These are phyloP conservation scores for Corymbia calophylla DNA, from an alignment of 441 rosid species.

Conservation along the genomic window DNA sequence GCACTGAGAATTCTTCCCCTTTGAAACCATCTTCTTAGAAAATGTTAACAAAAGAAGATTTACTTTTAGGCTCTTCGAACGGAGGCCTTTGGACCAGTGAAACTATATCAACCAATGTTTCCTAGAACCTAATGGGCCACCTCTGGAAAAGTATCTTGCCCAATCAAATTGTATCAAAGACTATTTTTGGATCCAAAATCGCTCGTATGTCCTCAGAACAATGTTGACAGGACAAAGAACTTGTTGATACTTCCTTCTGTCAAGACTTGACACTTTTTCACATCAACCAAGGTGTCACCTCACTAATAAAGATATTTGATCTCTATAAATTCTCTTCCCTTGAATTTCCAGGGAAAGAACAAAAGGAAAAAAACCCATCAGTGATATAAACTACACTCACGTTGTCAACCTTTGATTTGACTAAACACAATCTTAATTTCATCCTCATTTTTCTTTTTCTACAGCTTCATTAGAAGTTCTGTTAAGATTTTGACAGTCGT, in stretches of 20 bases:
- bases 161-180: not conserved
- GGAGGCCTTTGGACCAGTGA: not conserved
- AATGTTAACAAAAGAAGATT: not conserved
- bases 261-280: not conserved
- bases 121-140: not conserved
- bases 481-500: not conserved
- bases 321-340: not conserved
- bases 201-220: not conserved
- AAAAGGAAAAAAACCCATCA: not conserved
- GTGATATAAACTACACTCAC: not conserved
- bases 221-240: not conserved
- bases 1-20: not conserved
- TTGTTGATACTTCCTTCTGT: not conserved
- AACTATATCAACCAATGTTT: not conserved
- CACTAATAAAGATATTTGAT: not conserved
- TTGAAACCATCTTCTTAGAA: not conserved
- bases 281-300: not conserved
- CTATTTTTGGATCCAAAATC: not conserved
- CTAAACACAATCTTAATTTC: not conserved
- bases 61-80: not conserved
- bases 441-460: not conserved
- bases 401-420: not conserved
- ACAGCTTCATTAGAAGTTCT: not conserved
- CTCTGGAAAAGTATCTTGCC: not conserved
- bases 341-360: not conserved